Evolutionary conservation across 2,329 filamentous ascomycete genomes (phyloP).

Genomic region (Raffaelea albimanens): DNA sequence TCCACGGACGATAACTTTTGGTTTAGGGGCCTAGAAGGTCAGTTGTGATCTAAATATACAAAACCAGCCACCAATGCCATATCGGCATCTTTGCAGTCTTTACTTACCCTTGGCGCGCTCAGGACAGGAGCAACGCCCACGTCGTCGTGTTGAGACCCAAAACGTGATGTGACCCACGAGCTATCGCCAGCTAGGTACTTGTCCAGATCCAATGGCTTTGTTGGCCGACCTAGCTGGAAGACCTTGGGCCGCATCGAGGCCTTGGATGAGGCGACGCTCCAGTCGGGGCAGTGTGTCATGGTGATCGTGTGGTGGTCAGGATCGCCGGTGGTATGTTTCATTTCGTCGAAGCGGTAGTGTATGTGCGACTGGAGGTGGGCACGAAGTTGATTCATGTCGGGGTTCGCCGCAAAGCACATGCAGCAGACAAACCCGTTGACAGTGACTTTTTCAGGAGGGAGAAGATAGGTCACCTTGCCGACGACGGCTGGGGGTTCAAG

Average conservation of each 20-base stretch:
- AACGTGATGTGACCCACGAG: slow-evolving; percentile 33
- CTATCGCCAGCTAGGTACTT: slow-evolving; percentile 34
- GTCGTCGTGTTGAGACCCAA: slow-evolving; percentile 27
- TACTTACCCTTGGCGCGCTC: slow-evolving; percentile 7
- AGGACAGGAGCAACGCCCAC: slow-evolving; percentile 5
- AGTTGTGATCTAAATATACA: neutral
- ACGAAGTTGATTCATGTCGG: slow-evolving; percentile 37
- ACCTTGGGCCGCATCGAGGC: slow-evolving; percentile 14
- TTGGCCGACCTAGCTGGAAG: slow-evolving; percentile 32
- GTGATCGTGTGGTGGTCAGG: slow-evolving; percentile 30
- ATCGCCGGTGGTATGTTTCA: slow-evolving; percentile 24
- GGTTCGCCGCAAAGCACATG: slow-evolving; percentile 37
- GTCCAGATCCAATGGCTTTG: slow-evolving; percentile 34
- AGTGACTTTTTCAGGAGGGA: slow-evolving; percentile 33
- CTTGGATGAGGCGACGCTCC: slow-evolving; percentile 10
- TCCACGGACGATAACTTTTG: neutral
- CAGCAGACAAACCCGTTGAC: slow-evolving; percentile 43
- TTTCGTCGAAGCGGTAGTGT: slow-evolving; percentile 33
- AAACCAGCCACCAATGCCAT: neutral
- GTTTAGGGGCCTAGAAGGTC: neutral
- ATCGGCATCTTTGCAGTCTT: neutral
- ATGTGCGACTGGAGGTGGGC: slow-evolving; percentile 39
- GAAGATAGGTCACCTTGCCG: slow-evolving; percentile 32
- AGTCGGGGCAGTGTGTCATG: slow-evolving; percentile 22
- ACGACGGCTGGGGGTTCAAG: too few species aligned